Percentiles rank a stretch among this genome's conserved stretches.
Conservation (phyloP, 768 basidiomycete species). For the Leccinum aurantiacum region DNA sequence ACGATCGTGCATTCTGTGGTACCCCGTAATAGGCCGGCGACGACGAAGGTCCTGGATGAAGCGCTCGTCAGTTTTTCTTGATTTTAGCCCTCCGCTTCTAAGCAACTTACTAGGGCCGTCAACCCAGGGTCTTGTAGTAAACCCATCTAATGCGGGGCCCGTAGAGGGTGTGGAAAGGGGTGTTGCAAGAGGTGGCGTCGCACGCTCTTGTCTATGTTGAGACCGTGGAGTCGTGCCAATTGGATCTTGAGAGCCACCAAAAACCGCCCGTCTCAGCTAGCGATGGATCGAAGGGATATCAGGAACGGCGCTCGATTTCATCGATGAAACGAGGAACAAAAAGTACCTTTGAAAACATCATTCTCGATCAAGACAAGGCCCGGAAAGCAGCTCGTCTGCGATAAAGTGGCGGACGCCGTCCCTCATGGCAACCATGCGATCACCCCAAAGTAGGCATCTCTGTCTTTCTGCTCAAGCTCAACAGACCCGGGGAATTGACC, state of each 20-base stretch:
- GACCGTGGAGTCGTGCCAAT: not conserved
- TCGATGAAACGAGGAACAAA: not conserved
- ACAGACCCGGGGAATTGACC: not conserved
- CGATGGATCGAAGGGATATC: not conserved
- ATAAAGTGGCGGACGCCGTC: not conserved
- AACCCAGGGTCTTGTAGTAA: not conserved
- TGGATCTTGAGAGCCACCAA: not conserved
- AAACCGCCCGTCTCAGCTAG: not conserved
- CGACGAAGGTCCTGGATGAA: not conserved
- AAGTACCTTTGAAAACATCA: not conserved
- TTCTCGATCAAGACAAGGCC: not conserved
- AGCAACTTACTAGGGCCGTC: not conserved
- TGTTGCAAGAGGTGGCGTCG: not conserved
- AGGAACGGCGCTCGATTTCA: not conserved
- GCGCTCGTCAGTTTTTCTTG: not conserved
- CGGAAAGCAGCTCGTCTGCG: not conserved
- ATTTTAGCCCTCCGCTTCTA: not conserved
- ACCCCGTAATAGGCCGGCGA: not conserved
- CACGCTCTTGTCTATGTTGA: not conserved
- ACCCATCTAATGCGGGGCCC: not conserved
- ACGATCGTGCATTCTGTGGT: not conserved
- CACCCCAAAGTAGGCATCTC: not conserved
- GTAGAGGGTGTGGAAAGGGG: not conserved
- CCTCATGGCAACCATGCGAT: conserved; percentile 3
- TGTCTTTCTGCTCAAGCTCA: not conserved